Base-by-base conservation (phyloP, 495 filamentous ascomycete species). In the Rostrohypoxylon terebratum region DNA sequence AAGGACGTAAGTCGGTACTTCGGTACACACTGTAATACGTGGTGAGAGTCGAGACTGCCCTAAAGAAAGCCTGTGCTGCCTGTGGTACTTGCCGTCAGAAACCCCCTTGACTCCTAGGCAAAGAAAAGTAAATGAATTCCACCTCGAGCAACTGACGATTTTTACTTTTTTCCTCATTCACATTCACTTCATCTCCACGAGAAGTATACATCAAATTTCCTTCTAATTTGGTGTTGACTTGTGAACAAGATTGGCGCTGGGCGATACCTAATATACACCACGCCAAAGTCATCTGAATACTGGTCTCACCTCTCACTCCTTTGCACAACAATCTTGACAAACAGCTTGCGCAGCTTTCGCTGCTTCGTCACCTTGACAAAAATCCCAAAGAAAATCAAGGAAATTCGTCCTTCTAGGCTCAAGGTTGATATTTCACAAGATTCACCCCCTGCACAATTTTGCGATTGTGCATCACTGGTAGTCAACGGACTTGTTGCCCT, bases 41-140 rank as follows among this genome's bases (percentile, higher is more conserved):
- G 51, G 55, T 48, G 36, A 60, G 55, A 48, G 51, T 47, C 40
- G 36, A 60, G 55, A 48, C 45, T 14, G 38, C 44, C 59, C 59
- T 45, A 7, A 34, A 45, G 23, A 59, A 59, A 50, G 28, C 44
- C 60, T 60, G 68, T 66, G 44, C 10, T 18, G 28, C 44, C 60
- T 60, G 68, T 66, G 44, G 23, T 18, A n/a, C 57, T 16, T 45
- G 13, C 34, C 23, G 7, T 47, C 18, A 7, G n/a, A n/a, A 16
- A 28, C 11, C 16, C 60, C 33, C 42, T 66, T 13, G 31, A 6
- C 53, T 40, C n/a, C n/a, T n/a, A n/a, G n/a, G n/a, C n/a, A 72
- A 68, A 68, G 63, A 68, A 72, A 72, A 72, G 62, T 50, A 58
- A 59, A 50, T 53, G 4, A 28, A 63, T 67, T 16, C 58, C 63